Conservation (phyloP, 148 eudicot genomes). For the Rhododendron ferrugineum region DNA sequence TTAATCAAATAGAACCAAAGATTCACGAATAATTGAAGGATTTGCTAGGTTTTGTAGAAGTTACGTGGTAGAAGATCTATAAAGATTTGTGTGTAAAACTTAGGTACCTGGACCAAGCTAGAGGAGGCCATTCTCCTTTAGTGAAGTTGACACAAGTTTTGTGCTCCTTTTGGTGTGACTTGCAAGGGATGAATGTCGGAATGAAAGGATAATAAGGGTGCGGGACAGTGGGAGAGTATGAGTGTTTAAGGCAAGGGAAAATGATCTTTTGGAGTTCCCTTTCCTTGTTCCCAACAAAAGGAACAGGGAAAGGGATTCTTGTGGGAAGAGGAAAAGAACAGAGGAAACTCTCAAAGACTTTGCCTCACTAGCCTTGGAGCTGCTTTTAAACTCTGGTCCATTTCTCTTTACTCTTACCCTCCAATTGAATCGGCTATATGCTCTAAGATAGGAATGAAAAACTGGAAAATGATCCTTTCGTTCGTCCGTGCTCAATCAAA, state of each 20-base stretch:
- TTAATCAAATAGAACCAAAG: background rate
- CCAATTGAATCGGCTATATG: background rate
- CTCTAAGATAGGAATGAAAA: background rate
- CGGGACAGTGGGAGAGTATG: background rate
- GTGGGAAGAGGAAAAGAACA: background rate
- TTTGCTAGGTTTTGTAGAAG: background rate
- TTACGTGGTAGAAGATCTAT: background rate
- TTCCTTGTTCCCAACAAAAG: background rate
- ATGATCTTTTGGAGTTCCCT: background rate
- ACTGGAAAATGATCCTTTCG: background rate
- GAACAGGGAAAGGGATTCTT: background rate
- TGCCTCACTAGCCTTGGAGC: background rate
- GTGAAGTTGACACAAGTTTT: background rate
- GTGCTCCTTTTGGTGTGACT: background rate
- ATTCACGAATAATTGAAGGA: background rate
- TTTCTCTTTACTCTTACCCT: background rate
- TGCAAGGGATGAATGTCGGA: background rate
- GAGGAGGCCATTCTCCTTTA: slow-evolving; percentile 6
- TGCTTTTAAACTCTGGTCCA: background rate
- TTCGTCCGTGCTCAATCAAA: background rate
- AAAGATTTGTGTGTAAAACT: background rate
- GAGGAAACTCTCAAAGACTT: background rate
- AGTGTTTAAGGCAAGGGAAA: background rate
- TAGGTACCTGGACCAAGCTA: background rate
- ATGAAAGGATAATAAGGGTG: background rate